A percentile compares a stretch with the other conserved stretches of the same genome.
phyloP scores from a whole-genome alignment of 2,329 filamentous ascomycete species.

The Ambrosiella beaveri region DNA sequence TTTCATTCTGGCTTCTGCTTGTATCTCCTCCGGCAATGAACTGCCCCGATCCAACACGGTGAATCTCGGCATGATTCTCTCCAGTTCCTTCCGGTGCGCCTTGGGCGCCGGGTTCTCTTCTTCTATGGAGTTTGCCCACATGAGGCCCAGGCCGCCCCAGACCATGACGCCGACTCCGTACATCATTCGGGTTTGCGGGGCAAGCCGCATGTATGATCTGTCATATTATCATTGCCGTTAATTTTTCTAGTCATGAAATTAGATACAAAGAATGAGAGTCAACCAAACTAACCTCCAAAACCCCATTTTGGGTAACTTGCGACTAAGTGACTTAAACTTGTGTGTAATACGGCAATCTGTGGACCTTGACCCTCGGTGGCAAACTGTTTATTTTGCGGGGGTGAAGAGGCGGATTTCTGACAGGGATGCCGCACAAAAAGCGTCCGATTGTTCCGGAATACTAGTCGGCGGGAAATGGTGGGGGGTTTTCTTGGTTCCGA shows the following conservation, averaged over 20 bases:
- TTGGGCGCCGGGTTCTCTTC: slow-evolving; percentile 56
- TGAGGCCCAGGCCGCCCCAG: slow-evolving; percentile 61
- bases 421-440: no score
- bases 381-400: no score
- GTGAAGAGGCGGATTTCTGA: no score
- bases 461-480: no score
- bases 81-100: slow-evolving; percentile 52
- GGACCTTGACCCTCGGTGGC: no score
- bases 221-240: no score
- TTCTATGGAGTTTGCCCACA: slow-evolving; percentile 55
- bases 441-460: no score
- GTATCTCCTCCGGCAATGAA: background rate
- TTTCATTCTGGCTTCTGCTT: background rate
- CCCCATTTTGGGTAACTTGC: background rate
- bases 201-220: slow-evolving; percentile 47
- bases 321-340: no score
- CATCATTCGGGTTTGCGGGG: slow-evolving; percentile 50
- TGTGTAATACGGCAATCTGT: no score
- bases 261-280: background rate
- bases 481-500: no score
- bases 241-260: background rate
- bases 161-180: slow-evolving; percentile 59
- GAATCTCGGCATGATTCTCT: slow-evolving; percentile 44
- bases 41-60: slow-evolving; percentile 32
- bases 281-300: background rate